Base-by-base conservation (phyloP, 2,329 filamentous ascomycete species). In the Gnomoniopsis smithogilvyi region DNA sequence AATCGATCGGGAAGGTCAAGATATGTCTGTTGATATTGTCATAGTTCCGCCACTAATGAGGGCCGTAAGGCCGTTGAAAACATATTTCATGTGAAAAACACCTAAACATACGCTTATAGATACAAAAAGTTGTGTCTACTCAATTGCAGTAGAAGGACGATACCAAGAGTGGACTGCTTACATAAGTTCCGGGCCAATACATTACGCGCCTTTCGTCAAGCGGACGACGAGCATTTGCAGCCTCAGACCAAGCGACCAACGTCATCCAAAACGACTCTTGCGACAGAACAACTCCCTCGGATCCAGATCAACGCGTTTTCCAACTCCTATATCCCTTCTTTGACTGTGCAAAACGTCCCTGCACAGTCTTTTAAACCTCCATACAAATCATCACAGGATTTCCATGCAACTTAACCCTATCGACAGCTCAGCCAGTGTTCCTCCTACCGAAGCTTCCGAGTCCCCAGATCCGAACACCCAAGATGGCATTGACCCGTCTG, bases 351-450 rank as follows among this genome's bases (percentile, higher is more conserved):
- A 69, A 69, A 63, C 66, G 60, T 64, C 64, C 67, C 71, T 72
- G 82, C 81, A 83, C 81, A 80, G 82, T 81, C 74, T 69, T 67
- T 68, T 64, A 62, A 64, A 55, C 60, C 64, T 64, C 52, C 56
- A 66, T 68, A 68, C 67, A 67, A 64, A 71, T 67, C 68, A 66
- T 64, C 67, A 65, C 69, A 72, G 72, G 71, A 79, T 73, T 84
- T 87, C 81, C 85, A 88, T 88, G 85, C 85, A 86, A 78, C 78
- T 76, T 81, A 81, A 80, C 79, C 76, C 76, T 64, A 68, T 69
- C 67, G 76, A 78, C 71, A 74, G 69, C 78, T 73, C 75, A 73
- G 70, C 76, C 74, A 69, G 69, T 65, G 69, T 68, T 68, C 71
- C 68, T 65, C 74, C 74, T 63, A 67, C 72, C 65, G 73, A 66